Evolutionary conservation across 352 stramenopile species (phyloP).

Genomic region (Phytophthora syringae): DNA sequence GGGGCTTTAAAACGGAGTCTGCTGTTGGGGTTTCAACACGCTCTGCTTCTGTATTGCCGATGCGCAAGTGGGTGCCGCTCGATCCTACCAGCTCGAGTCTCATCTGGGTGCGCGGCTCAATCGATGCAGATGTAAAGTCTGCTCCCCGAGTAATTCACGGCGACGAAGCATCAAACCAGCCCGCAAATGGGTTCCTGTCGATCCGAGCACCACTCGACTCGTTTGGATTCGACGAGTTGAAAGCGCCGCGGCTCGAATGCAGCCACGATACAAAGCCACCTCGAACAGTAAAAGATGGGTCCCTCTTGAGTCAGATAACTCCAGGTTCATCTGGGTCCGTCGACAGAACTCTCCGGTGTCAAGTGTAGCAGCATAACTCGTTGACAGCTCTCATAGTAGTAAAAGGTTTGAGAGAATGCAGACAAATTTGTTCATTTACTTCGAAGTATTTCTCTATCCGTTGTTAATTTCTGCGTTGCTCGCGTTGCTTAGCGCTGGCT

Average conservation of each 20-base stretch:
- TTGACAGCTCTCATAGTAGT: slow-evolving; percentile 2
- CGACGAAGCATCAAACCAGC: slow-evolving; percentile 7
- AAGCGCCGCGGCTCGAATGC: slow-evolving; percentile 6
- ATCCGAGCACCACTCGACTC: slow-evolving; percentile 23
- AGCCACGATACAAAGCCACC: slow-evolving; percentile 30
- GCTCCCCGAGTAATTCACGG: slow-evolving; percentile 11
- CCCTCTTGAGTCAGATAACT: slow-evolving; percentile 19
- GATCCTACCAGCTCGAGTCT: slow-evolving; percentile 30
- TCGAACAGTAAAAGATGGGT: slow-evolving; percentile 18
- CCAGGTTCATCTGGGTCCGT: slow-evolving; percentile 17
- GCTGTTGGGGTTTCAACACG: slow-evolving; percentile 2
- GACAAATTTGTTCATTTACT: not conserved
- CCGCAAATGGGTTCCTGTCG: slow-evolving; percentile 20
- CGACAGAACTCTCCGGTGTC: slow-evolving; percentile 5
- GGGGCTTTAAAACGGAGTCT: not conserved
- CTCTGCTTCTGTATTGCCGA: not conserved
- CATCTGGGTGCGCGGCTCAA: slow-evolving; percentile 21
- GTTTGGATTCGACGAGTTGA: slow-evolving; percentile 30
- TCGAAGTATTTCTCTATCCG: too few relatives aligned
- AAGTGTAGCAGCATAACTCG: not conserved
- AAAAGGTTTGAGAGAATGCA: slow-evolving; percentile 3
- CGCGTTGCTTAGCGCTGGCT: slow-evolving; percentile 55
- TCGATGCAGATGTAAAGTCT: slow-evolving; percentile 11
- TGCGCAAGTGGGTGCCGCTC: slow-evolving; percentile 22
- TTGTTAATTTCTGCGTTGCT: too few relatives aligned